Evolutionary conservation across 441 rosid genomes (phyloP).

Genomic region (Corymbia calophylla): DNA sequence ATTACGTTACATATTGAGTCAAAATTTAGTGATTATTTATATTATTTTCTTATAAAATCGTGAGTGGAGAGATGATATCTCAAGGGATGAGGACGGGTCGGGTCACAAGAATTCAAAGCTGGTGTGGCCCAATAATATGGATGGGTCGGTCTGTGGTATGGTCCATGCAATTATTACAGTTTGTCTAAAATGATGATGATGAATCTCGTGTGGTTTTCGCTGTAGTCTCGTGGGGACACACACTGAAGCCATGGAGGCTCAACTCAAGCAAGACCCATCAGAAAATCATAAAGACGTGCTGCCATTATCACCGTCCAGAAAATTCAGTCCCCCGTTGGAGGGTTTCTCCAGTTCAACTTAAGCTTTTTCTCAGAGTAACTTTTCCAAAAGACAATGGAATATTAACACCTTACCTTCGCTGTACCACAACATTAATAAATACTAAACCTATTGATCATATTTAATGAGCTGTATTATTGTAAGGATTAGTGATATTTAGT

Average conservation of each 20-base stretch:
- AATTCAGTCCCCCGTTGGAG: not conserved
- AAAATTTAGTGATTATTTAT: no score
- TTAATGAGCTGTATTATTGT: accelerated
- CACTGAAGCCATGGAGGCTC: not conserved
- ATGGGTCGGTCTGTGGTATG: not conserved
- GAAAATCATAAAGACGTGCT: not conserved
- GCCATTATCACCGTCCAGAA: not conserved
- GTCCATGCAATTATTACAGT: not conserved
- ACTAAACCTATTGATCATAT: not conserved
- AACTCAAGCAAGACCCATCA: accelerated
- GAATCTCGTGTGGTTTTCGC: not conserved
- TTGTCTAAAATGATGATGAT: not conserved
- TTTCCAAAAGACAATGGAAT: not conserved
- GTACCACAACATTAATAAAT: not conserved
- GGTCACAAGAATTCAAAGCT: not conserved
- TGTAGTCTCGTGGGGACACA: not conserved
- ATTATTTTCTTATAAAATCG: not conserved
- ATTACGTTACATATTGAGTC: no score
- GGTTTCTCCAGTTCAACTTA: not conserved
- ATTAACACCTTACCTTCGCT: not conserved
- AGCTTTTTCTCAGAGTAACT: not conserved
- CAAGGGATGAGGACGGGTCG: not conserved
- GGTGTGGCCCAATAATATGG: not conserved
- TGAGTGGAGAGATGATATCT: not conserved
- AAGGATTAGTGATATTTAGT: not conserved